Percentiles rank a stretch among this genome's conserved stretches.
Evolutionary conservation across 2,329 filamentous ascomycete species (phyloP).

Genomic region (Exserohilum turcica): DNA sequence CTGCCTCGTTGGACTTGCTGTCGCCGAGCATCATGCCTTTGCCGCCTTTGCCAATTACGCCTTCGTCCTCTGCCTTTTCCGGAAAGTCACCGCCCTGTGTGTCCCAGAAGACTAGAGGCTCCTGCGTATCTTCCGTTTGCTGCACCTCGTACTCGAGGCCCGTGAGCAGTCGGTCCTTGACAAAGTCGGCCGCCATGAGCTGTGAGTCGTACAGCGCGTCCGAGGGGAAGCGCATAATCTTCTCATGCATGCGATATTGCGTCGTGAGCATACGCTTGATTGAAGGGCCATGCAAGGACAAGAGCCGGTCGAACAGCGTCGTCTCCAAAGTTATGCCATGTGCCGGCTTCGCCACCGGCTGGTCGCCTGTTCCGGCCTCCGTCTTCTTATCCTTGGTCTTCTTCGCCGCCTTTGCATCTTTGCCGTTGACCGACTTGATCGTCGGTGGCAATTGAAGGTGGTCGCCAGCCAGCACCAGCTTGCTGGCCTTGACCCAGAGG

Average conservation of each 20-base stretch:
- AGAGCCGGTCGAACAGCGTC: constrained; percentile 90
- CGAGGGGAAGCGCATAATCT: constrained; percentile 94
- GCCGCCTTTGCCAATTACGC: constrained; percentile 55
- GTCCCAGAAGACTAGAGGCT: constrained; percentile 91
- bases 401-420: constrained; percentile 41
- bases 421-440: constrained; percentile 74
- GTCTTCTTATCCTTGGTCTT: constrained; percentile 51
- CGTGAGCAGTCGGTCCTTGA: constrained; percentile 74
- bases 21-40: constrained; percentile 64
- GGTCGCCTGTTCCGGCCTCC: constrained; percentile 29
- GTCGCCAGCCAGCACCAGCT: constrained; percentile 90
- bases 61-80: constrained; percentile 78
- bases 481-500: constrained; percentile 69
- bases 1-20: constrained; percentile 91
- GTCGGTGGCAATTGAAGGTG: constrained; percentile 94
- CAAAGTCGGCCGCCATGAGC: constrained; percentile 78
- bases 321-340: constrained; percentile 71
- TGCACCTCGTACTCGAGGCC: constrained; percentile 78
- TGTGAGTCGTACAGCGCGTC: constrained; percentile 82
- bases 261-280: constrained; percentile 96
- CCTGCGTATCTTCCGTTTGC: constrained; percentile 82
- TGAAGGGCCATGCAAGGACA: constrained; percentile 76
- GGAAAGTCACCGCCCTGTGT: constrained; percentile 93
- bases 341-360: constrained; percentile 31
- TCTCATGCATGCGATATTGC: constrained; percentile 97